phyloP scores from a whole-genome alignment of 2,329 filamentous ascomycete genomes.

The Beauveria varroae region DNA sequence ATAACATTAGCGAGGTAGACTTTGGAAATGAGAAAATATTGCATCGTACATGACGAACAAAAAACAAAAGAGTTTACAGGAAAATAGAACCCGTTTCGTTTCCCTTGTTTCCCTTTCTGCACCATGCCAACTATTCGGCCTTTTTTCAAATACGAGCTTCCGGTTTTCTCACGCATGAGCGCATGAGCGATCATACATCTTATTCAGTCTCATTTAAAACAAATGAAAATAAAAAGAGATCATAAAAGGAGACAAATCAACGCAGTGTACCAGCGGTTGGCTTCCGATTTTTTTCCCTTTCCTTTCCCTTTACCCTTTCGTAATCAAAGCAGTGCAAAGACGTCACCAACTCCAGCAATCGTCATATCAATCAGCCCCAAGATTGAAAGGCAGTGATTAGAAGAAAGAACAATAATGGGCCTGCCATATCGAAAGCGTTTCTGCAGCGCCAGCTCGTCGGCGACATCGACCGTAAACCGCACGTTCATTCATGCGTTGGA shows the following conservation, averaged over 20 bases:
- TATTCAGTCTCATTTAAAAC: slow-evolving; percentile 7
- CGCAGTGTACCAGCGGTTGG: neutral
- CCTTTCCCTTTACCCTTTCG: neutral
- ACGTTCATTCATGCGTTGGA: neutral
- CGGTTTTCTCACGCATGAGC: neutral
- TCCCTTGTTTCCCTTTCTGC: neutral
- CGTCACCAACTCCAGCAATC: slow-evolving; percentile 7
- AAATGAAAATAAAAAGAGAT: slow-evolving; percentile 2
- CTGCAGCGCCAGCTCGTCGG: neutral
- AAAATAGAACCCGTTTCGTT: neutral
- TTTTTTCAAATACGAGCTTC: neutral
- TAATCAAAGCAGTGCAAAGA: slow-evolving; percentile 4
- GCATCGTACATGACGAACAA: slow-evolving; percentile 8
- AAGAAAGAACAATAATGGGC: neutral
- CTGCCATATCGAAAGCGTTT: slow-evolving; percentile 3
- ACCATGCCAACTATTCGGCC: neutral
- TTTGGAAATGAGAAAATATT: slow-evolving; percentile 9
- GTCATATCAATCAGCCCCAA: slow-evolving; percentile 3
- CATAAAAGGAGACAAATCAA: slow-evolving; percentile 9
- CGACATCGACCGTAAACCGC: neutral
- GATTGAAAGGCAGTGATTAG: neutral
- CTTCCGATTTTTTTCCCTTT: neutral
- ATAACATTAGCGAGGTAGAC: no score
- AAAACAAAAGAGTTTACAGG: slow-evolving; percentile 34
- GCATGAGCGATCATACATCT: neutral